Evolutionary conservation across 2,329 filamentous ascomycete species (phyloP), one percentile per base, ranked within the genome.

Genomic region (Pseudogymnoascus sp.): DNA sequence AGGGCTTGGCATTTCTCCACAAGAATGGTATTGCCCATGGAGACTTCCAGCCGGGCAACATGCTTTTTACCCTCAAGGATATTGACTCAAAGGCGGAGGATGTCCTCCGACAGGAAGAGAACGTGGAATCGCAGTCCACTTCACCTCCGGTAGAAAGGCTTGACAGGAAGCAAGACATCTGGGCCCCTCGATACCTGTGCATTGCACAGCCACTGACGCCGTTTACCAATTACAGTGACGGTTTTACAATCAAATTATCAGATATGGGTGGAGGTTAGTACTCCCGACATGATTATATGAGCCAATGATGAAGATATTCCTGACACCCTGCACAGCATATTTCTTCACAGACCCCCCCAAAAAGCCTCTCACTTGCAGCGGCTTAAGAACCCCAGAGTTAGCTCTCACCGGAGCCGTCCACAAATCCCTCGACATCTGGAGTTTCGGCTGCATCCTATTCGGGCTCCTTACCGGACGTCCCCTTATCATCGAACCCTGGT

Each of bases 21-120:
- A 64, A 73, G 40, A 70, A 73, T 36, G 71, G 72, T 18, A 73
- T 79, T 65, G 72, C 72, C 38, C 76, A 80, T 70, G 75, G 77
- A 66, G 77, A 76, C 61, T 70, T 76, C 31, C 74, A 75, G 53
- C 73, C 74, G 12, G 75, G 73, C 44, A 76, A 76, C 64, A 70
- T 76, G 64, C 73, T 77, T 46, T 76, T 76, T 62, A 37, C 68
- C 44, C 66, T 75, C 44, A n/a, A 69, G 44, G 61, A 72, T 62
- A 70, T 76, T 42, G 64, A 71, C 60, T 67, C 63, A 1, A 12
- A 42, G 2, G 40, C 1, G 8, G 40, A 42, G 8, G 40, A 42
- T 5, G 10, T 3, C 16, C 40, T 42, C 0, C 16, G 16, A 12
- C 40, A 42, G 18, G 10, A 42, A 21, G 40, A 42, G 1, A 21